A percentile compares a stretch with the other conserved stretches of the same genome.
These are phyloP conservation scores for Zanthoxylum bungeanum DNA, from an alignment of 345 rosid genomes.

Conservation along the genomic window DNA sequence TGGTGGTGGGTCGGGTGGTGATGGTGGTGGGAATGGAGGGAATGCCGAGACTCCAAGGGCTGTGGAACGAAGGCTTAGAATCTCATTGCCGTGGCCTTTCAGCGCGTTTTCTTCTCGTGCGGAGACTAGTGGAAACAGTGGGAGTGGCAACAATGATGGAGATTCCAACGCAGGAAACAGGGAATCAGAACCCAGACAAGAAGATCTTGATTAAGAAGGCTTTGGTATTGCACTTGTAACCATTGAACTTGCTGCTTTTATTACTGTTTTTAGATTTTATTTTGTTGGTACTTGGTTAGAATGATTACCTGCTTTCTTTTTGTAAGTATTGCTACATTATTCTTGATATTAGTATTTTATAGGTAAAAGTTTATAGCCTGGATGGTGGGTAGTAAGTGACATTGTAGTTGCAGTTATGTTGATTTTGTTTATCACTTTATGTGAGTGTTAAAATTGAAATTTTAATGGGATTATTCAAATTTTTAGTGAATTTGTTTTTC, in stretches of 20 bases:
- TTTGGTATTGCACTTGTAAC: slow-evolving; percentile 20
- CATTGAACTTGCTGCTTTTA: not conserved
- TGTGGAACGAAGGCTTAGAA: slow-evolving; percentile 52
- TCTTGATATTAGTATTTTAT: not conserved
- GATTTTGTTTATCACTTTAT: not conserved
- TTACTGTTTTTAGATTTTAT: not conserved
- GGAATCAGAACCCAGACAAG: slow-evolving; percentile 37
- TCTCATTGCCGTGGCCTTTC: slow-evolving; percentile 59
- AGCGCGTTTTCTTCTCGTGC: slow-evolving; percentile 32
- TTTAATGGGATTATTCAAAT: not conserved
- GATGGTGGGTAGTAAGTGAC: not conserved
- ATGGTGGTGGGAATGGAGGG: slow-evolving; percentile 26
- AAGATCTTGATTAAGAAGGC: slow-evolving; percentile 58
- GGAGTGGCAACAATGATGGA: slow-evolving; percentile 33
- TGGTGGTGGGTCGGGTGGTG: not conserved
- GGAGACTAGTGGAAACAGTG: slow-evolving; percentile 27
- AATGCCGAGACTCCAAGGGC: slow-evolving; percentile 31
- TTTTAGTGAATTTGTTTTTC: not conserved
- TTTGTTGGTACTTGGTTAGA: not conserved
- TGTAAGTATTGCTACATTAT: not conserved
- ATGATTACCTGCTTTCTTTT: not conserved
- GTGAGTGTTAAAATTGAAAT: not conserved
- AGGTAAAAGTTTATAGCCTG: not conserved
- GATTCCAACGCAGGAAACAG: slow-evolving; percentile 33
- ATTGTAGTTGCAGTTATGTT: not conserved